Evolutionary conservation across 2,329 filamentous ascomycete species (phyloP).

Genomic region (Emergomyces africanus): DNA sequence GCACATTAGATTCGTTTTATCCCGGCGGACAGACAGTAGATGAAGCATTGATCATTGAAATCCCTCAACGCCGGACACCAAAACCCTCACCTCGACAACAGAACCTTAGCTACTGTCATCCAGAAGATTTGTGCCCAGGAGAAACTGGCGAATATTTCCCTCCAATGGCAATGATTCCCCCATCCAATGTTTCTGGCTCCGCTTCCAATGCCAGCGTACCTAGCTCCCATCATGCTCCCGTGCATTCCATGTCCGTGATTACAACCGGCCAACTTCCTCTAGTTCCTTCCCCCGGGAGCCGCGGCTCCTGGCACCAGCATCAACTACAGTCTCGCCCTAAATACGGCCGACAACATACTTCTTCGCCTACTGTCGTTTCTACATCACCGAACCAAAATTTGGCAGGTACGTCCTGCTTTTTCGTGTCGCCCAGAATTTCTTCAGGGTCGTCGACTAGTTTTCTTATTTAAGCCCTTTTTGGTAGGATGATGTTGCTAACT

Average conservation of each 20-base stretch:
- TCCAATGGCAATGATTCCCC: conserved; percentile 44
- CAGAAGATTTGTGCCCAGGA: conserved; percentile 51
- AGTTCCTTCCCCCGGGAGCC: conserved; percentile 69
- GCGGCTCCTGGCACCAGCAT: conserved; percentile 42
- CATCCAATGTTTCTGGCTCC: conserved; percentile 32
- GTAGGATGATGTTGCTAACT: neutral
- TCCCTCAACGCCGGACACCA: conserved; percentile 63
- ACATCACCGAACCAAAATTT: conserved; percentile 30
- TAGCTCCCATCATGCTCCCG: conserved; percentile 27
- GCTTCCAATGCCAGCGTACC: conserved; percentile 29
- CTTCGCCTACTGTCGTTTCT: conserved; percentile 60
- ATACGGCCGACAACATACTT: conserved; percentile 59
- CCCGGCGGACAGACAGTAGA: conserved; percentile 77
- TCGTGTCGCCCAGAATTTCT: too few relatives aligned
- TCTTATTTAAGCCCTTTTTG: neutral
- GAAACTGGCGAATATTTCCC: conserved; percentile 78
- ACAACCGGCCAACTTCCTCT: conserved; percentile 67
- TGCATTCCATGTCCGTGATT: conserved; percentile 66
- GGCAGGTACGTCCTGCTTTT: conserved; percentile 7
- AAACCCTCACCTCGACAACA: conserved; percentile 58
- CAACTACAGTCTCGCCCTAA: conserved; percentile 49
- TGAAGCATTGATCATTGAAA: conserved; percentile 83
- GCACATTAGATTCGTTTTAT: conserved; percentile 68
- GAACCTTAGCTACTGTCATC: conserved; percentile 33
- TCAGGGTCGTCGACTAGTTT: neutral